A percentile compares a stretch with the other conserved stretches of the same genome.
phyloP scores from a whole-genome alignment of 257 asterid genomes.

The Penstemon newberryi region DNA sequence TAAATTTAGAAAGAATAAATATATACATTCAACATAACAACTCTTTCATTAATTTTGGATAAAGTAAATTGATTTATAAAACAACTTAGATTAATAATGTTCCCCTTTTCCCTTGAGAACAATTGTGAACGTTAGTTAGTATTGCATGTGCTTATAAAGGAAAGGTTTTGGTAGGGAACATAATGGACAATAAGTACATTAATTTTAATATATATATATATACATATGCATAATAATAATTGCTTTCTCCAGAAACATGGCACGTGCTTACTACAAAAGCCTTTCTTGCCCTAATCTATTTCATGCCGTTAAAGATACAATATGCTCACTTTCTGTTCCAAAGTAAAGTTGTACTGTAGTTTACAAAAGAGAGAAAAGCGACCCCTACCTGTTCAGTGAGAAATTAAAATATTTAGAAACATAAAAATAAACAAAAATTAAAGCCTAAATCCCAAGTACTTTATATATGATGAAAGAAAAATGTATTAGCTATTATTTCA shows the following conservation, averaged over 20 bases:
- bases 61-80: background rate
- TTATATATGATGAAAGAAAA: too few relatives aligned
- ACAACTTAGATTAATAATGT: too few relatives aligned
- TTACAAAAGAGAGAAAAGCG: background rate
- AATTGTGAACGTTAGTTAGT: background rate
- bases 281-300: background rate
- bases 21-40: background rate
- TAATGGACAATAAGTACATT: conserved; percentile 27
- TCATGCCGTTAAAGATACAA: background rate
- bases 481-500: too few relatives aligned
- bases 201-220: background rate
- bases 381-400: background rate
- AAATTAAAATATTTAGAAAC: too few relatives aligned
- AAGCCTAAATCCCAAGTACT: too few relatives aligned
- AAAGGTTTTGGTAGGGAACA: background rate
- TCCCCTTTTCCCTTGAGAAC: background rate
- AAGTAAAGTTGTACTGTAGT: background rate
- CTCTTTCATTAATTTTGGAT: background rate
- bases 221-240: background rate
- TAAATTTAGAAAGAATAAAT: too few relatives aligned
- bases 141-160: conserved; percentile 8
- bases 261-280: conserved; percentile 31
- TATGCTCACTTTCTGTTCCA: background rate
- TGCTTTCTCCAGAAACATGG: conserved; percentile 7
- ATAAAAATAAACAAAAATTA: too few relatives aligned